Base-by-base conservation (phyloP, 495 filamentous ascomycete genomes). In the Talaromyces trachyspermus region DNA sequence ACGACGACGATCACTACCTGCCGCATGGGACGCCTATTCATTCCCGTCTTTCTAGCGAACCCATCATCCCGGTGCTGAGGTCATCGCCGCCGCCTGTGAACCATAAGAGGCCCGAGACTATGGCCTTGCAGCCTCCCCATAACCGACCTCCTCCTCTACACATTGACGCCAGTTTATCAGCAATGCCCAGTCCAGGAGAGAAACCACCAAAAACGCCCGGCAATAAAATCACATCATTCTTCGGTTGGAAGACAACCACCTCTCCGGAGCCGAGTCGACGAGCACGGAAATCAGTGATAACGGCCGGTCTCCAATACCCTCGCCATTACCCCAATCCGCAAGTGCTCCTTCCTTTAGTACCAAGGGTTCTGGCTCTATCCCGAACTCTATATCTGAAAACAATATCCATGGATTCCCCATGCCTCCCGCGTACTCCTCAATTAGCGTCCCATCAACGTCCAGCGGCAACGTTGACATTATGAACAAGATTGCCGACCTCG, bases 401-500 rank as follows among this genome's bases (percentile, higher is more conserved):
- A 66, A 71, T 59, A 59, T 56, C 26, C 60, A 59, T 32, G 65
- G 64, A n/a, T 60, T 68, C 29, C 62, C 64, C 32, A 48, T 58
- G 20, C 62, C 58, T 39, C 63, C 62, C 22, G 58, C 53, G 12
- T 59, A 60, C 20, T 67, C 60, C 0, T 70, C 70, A 37, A 36
- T 70, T 32, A 24, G 46, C 24, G 62, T 65, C 45, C 53, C 70
- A 56, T 40, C 59, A n/a, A n/a, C n/a, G n/a, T 62, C 68, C 55
- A 48, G 57, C 40, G 69, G 67, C 20, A 69, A 72, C 4, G 60
- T 63, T 46, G 69, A 69, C 53, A 71, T 63, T 19, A 84, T 63
- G 74, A 84, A 60, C 22, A 68, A 70, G 48, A 55, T 72, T 48
- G 57, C 64, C 56, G 90, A 94, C 56, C 79, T 98, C 70, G 90